phyloP scores from a whole-genome alignment of 2,329 filamentous ascomycete genomes.

The Lasiodiplodia sp. region DNA sequence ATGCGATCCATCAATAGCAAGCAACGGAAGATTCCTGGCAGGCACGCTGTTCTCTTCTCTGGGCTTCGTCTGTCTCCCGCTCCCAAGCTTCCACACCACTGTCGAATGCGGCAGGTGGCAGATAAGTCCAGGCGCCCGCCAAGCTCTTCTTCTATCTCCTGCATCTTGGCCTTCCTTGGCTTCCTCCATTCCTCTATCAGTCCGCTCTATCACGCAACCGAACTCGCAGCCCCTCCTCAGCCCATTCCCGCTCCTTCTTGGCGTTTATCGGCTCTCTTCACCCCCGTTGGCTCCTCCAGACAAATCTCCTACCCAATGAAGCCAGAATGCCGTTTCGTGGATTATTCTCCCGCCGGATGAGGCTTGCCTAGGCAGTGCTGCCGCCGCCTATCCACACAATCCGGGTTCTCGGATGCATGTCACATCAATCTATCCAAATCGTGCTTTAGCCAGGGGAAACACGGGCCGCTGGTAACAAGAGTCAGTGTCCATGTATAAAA shows the following conservation, averaged over 20 bases:
- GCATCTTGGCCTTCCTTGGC: constrained; percentile 20
- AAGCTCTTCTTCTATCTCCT: constrained; percentile 10
- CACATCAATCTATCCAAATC: constrained; percentile 19
- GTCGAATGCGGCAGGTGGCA: constrained; percentile 18
- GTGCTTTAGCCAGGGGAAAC: constrained; percentile 21
- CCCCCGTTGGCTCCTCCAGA: not conserved
- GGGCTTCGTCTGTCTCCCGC: too few species aligned
- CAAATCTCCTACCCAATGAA: constrained; percentile 4
- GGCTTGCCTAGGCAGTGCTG: constrained; percentile 16
- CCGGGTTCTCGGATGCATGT: not conserved
- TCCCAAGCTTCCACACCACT: constrained; percentile 2
- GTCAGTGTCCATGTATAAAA: constrained; percentile 5
- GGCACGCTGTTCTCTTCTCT: not conserved
- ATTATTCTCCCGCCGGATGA: not conserved
- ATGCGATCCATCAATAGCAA: not conserved
- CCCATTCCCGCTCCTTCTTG: constrained; percentile 4
- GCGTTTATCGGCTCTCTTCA: not conserved
- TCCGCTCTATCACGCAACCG: constrained; percentile 12
- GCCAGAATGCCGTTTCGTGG: constrained; percentile 1
- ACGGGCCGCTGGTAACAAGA: not conserved
- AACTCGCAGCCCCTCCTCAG: not conserved
- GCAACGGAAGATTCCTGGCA: not conserved
- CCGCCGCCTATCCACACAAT: not conserved
- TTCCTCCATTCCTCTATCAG: constrained; percentile 5
- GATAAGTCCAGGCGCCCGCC: constrained; percentile 15